A percentile compares a stretch with the other conserved stretches of the same genome.
Evolutionary conservation across 495 filamentous ascomycete genomes (phyloP).

Genomic region (Xylaria longipes): DNA sequence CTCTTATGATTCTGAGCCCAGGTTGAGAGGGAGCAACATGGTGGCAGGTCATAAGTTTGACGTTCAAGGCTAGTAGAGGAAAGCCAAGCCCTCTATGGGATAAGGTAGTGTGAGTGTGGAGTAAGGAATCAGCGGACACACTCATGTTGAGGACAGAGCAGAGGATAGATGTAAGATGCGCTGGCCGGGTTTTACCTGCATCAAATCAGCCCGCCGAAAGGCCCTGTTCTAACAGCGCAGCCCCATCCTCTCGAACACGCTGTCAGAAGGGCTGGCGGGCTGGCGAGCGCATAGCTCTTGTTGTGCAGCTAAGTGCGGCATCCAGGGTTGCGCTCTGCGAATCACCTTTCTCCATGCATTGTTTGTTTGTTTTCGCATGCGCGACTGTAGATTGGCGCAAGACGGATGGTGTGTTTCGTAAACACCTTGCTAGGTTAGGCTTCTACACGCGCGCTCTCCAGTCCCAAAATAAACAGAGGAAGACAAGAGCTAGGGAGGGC

Average conservation of each 20-base stretch:
- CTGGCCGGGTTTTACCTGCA: slow-evolving; percentile 45
- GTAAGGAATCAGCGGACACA: slow-evolving; percentile 10
- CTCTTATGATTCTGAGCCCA: not conserved
- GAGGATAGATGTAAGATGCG: slow-evolving; percentile 41
- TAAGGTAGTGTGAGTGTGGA: slow-evolving; percentile 29
- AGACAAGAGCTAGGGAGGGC: slow-evolving; percentile 24
- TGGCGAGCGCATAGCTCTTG: slow-evolving; percentile 26
- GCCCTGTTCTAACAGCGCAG: slow-evolving; percentile 35
- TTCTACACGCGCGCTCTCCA: slow-evolving; percentile 22
- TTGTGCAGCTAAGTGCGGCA: slow-evolving; percentile 40
- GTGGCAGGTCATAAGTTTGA: slow-evolving; percentile 6
- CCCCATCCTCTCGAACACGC: slow-evolving; percentile 41
- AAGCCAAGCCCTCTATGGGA: slow-evolving; percentile 24
- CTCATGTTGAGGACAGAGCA: slow-evolving; percentile 26
- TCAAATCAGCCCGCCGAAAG: slow-evolving; percentile 43
- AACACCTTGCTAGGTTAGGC: slow-evolving; percentile 39
- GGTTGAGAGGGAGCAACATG: not conserved
- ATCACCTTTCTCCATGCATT: slow-evolving; percentile 36
- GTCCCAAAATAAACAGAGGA: slow-evolving; percentile 38
- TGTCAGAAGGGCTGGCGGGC: slow-evolving; percentile 33
- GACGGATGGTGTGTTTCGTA: slow-evolving; percentile 31
- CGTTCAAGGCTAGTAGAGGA: not conserved
- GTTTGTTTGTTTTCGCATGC: slow-evolving; percentile 42
- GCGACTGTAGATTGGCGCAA: slow-evolving; percentile 35
- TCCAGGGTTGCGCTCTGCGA: slow-evolving; percentile 40